phyloP scores from a whole-genome alignment of 345 rosid species.

The Gynandropsis gynandra region DNA sequence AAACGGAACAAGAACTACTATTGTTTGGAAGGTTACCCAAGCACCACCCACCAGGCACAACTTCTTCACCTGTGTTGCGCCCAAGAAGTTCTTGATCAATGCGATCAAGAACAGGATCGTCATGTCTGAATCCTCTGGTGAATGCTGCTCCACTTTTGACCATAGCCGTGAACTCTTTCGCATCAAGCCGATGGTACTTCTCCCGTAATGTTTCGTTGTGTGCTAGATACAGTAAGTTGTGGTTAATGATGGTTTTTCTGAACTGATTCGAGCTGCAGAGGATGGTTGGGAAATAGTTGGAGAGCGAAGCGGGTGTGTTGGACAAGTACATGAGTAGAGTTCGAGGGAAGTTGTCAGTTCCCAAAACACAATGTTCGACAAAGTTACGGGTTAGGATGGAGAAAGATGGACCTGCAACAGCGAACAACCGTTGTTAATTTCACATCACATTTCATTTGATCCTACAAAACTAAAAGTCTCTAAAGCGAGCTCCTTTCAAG shows the following conservation, averaged over 20 bases:
- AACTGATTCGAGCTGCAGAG: conserved; percentile 65
- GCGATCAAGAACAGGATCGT: conserved; percentile 57
- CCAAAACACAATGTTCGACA: conserved; percentile 69
- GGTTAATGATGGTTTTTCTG: conserved; percentile 57
- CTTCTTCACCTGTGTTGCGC: conserved; percentile 43
- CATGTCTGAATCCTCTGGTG: conserved; percentile 44
- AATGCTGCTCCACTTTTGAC: conserved; percentile 79
- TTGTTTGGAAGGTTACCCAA: conserved; percentile 48
- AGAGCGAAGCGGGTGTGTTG: conserved; percentile 61
- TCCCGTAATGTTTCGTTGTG: conserved; percentile 36
- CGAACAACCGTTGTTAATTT: conserved; percentile 10
- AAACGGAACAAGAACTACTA: conserved; percentile 45
- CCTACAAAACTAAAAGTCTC: not conserved
- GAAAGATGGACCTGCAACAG: conserved; percentile 65
- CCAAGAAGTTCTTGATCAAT: conserved; percentile 67
- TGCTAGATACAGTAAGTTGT: conserved; percentile 55
- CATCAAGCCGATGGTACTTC: conserved; percentile 38
- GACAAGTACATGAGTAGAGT: conserved; percentile 84
- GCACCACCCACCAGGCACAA: conserved; percentile 95
- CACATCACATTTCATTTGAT: not conserved
- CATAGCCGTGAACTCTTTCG: conserved; percentile 57
- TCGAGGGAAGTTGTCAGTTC: conserved; percentile 89
- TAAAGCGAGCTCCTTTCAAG: not conserved
- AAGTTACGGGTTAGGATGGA: conserved; percentile 63
- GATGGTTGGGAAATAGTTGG: conserved; percentile 73